Percentiles rank a stretch among this genome's conserved stretches.
Evolutionary conservation across 768 basidiomycete species (phyloP).

Genomic region (Lanmaoa pseudosensibilis): DNA sequence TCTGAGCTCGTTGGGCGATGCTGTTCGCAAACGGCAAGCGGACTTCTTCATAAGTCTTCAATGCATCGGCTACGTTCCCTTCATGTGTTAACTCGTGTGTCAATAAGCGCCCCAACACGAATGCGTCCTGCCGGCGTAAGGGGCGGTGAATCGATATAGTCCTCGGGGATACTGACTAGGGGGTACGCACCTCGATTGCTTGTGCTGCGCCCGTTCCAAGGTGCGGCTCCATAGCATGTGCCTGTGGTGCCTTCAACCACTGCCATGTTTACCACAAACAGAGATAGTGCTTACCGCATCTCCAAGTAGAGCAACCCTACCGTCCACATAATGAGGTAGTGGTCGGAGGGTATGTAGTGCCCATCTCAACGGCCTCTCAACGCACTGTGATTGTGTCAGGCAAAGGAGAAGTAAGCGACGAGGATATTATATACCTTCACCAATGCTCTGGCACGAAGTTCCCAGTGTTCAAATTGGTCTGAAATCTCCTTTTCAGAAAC

Average conservation of each 20-base stretch:
- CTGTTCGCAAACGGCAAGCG: conserved; percentile 32
- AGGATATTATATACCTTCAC: conserved; percentile 6
- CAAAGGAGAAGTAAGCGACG: background rate
- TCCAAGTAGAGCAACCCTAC: conserved; percentile 46
- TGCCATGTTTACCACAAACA: background rate
- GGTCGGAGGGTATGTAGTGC: conserved; percentile 42
- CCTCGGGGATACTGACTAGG: background rate
- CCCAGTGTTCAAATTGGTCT: conserved; percentile 30
- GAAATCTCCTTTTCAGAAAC: conserved; percentile 34
- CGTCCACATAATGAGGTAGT: conserved; percentile 39
- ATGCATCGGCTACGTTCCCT: conserved; percentile 25
- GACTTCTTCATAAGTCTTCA: conserved; percentile 33
- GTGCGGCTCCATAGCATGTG: conserved; percentile 49
- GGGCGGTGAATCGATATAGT: background rate
- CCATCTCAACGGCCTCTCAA: conserved; percentile 42
- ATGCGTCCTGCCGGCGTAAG: conserved; percentile 27
- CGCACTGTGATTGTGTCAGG: conserved; percentile 27
- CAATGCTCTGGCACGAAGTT: conserved; percentile 7
- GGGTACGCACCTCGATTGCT: conserved; percentile 45
- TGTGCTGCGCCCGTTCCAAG: conserved; percentile 51
- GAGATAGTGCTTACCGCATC: conserved; percentile 41
- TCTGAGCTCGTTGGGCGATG: conserved; percentile 18
- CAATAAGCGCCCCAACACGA: conserved; percentile 32
- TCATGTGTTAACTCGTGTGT: conserved; percentile 21
- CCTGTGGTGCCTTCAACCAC: conserved; percentile 26